phyloP scores from a whole-genome alignment of 768 basidiomycete species.

The Boletus eberwhitei region DNA sequence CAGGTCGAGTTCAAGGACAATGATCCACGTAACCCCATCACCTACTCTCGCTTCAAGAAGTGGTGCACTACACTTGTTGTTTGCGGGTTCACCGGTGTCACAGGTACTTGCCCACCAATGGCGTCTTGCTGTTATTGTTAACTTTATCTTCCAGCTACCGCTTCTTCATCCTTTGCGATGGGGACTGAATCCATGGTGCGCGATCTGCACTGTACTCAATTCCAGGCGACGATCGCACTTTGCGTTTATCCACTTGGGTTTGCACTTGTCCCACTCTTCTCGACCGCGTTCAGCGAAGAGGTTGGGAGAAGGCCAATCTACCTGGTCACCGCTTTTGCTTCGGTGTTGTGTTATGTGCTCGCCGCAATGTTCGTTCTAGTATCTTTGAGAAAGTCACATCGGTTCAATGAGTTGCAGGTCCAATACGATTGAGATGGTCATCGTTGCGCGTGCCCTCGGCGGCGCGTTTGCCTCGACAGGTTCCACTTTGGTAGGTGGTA shows the following conservation, averaged over 20 bases:
- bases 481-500: constrained; percentile 68
- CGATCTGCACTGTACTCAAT: constrained; percentile 41
- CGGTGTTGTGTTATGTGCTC: constrained; percentile 39
- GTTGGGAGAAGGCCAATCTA: constrained; percentile 63
- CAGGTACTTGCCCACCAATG: constrained; percentile 12
- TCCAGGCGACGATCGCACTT: constrained; percentile 46
- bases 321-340: constrained; percentile 46
- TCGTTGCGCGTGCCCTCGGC: constrained; percentile 57
- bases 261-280: constrained; percentile 57
- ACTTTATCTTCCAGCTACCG: constrained; percentile 39
- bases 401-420: constrained; percentile 24
- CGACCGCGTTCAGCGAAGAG: constrained; percentile 68
- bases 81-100: constrained; percentile 30
- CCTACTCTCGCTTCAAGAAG: constrained; percentile 36
- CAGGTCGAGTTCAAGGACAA: constrained; percentile 38
- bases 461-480: constrained; percentile 66
- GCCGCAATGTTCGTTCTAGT: constrained; percentile 22
- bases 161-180: constrained; percentile 49
- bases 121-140: neutral
- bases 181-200: constrained; percentile 54
- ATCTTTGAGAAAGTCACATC: neutral
- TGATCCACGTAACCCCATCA: constrained; percentile 38
- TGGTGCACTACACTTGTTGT: constrained; percentile 36
- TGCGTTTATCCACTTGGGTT: constrained; percentile 60
- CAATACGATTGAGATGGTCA: constrained; percentile 51